Base-by-base conservation (phyloP, 148 eudicot genomes). In the Fagopyrum esculentum region DNA sequence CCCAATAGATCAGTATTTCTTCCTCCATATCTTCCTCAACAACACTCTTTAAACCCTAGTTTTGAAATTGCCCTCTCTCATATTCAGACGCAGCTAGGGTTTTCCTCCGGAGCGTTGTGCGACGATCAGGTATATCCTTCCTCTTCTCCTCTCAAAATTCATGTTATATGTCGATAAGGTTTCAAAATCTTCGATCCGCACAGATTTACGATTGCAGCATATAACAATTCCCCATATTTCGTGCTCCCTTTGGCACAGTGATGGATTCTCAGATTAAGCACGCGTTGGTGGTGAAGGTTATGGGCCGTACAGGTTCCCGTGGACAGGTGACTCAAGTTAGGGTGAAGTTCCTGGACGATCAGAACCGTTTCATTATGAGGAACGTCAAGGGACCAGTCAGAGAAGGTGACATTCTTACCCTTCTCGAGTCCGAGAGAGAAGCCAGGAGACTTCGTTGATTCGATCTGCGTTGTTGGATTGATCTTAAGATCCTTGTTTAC, bases 311-410 rank as follows among this genome's bases (percentile, higher is more conserved):
- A 15, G 85, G 85, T 57, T 82, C 85, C 0, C 73, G 82, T 26
- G 85, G 84, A 8, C 81, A 81, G 52, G 84, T 82, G 71, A 79
- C 85, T 51, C 85, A 82, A 75, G 85, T 82, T 49, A 69, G 85
- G 52, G 80, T 82, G 43, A 82, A 74, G 80, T 82, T 82, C 69
- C 13, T 73, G 19, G 85, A 82, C 71, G 85, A 82, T 49, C 80
- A 76, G 57, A 79, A 79, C 72, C 77, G 85, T 0, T 77, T 63
- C 73, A 82, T 82, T 69, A 82, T 82, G 85, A 79, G 85, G 80
- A 82, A 82, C 49, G 85, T 82, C 15, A 82, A 82, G 75, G 85
- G 85, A 44, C 85, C 85, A 2, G 82, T 82, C 5, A 79, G 82
- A 60, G 85, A 82, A 66, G 85, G 82, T 30, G 43, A 74, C 9